These are phyloP conservation scores for Straminergon stramineum DNA, from an alignment of 225 moss, liverwort and hornwort species.

Conservation along the genomic window DNA sequence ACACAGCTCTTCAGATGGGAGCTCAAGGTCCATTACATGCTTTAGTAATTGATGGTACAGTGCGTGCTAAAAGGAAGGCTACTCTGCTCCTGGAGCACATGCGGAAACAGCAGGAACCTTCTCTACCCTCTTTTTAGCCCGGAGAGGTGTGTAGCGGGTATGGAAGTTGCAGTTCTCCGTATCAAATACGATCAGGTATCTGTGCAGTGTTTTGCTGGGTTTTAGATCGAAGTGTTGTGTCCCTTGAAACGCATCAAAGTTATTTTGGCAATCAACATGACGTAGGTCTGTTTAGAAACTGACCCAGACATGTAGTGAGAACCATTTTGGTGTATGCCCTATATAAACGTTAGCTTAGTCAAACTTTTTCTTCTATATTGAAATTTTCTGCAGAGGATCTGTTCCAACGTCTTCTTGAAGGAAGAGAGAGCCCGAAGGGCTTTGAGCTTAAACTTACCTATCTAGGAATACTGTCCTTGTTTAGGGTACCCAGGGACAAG, in stretches of 20 bases:
- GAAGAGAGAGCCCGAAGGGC: background rate
- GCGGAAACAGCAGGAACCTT: background rate
- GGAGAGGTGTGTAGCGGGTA: background rate
- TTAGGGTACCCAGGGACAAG: background rate
- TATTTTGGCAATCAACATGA: background rate
- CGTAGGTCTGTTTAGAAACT: background rate
- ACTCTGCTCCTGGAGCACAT: slow-evolving; percentile 18
- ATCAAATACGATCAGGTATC: background rate
- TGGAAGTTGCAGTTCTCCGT: background rate
- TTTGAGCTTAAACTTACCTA: background rate
- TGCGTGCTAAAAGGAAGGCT: slow-evolving; percentile 27
- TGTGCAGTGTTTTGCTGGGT: background rate
- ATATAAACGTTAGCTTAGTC: too few relatives aligned
- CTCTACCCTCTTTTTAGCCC: background rate
- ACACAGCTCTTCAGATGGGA: background rate
- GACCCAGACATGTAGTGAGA: background rate
- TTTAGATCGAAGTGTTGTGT: background rate
- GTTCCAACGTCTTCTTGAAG: background rate
- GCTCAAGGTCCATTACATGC: background rate
- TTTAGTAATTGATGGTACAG: slow-evolving; percentile 10
- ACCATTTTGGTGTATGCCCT: background rate
- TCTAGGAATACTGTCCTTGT: background rate
- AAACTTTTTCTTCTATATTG: background rate
- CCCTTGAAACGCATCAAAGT: background rate
- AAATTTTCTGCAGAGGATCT: background rate